Evolutionary conservation across 306 rosid species (phyloP).

Genomic region (Herpetospermum pedunculosum): DNA sequence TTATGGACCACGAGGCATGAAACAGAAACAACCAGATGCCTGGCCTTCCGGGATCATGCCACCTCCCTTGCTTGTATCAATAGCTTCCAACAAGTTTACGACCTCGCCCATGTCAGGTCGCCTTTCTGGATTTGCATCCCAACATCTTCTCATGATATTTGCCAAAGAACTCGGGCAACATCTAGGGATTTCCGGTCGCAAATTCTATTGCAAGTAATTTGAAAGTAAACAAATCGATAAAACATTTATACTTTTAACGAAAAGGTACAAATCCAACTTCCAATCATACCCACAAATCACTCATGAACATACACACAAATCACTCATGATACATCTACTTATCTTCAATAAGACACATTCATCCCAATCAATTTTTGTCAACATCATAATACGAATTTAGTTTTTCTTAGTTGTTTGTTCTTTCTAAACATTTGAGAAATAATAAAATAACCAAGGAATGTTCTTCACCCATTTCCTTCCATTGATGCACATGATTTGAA

Average conservation of each 20-base stretch:
- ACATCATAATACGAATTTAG: background rate
- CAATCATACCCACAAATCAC: background rate
- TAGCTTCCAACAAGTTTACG: conserved; percentile 58
- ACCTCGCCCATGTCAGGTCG: conserved; percentile 78
- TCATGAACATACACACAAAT: too few species aligned
- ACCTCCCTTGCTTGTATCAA: conserved; percentile 82
- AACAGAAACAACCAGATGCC: conserved; percentile 48
- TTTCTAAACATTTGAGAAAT: background rate
- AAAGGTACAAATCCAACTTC: background rate
- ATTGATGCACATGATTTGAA: background rate
- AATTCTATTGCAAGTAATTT: conserved; percentile 33
- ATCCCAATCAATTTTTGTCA: background rate
- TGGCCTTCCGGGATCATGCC: conserved; percentile 83
- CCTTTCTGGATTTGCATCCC: conserved; percentile 67
- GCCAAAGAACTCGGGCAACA: conserved; percentile 56
- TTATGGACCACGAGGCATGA: conserved; percentile 56
- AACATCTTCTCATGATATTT: conserved; percentile 59
- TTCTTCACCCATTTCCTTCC: background rate
- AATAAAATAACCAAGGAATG: background rate
- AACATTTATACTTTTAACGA: too few species aligned
- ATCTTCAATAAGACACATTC: background rate
- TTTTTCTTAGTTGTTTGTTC: background rate
- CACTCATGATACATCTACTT: background rate
- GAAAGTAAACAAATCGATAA: background rate
- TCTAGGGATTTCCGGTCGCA: conserved; percentile 72